Conservation (phyloP, 805 yeast species). For the Zygosaccharomyces bailii region DNA sequence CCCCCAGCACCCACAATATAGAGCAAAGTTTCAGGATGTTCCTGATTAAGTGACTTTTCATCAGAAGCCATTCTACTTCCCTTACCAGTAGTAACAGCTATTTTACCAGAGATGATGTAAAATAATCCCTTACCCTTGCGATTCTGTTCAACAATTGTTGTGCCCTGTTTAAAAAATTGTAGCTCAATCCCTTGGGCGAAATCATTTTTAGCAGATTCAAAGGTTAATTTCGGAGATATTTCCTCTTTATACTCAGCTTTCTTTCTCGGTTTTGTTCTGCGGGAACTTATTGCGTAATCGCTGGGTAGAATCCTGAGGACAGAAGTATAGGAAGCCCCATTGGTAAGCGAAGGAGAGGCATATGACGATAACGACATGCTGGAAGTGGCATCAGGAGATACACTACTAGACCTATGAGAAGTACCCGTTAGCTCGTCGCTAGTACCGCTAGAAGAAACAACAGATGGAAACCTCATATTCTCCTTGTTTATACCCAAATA, state of each 20-base stretch:
- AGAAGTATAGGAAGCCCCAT: conserved; percentile 4
- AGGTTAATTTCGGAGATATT: conserved; percentile 37
- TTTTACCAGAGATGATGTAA: conserved; percentile 73
- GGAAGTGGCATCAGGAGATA: conserved; percentile 15
- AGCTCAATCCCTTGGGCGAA: conserved; percentile 61
- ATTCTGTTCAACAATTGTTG: conserved; percentile 59
- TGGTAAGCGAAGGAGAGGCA: conserved; percentile 15
- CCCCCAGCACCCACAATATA: conserved; percentile 73
- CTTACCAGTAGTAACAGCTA: conserved; percentile 49
- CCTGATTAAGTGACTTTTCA: conserved; percentile 13
- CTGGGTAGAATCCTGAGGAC: conserved; percentile 29
- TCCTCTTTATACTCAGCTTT: conserved; percentile 23
- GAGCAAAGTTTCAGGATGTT: conserved; percentile 30
- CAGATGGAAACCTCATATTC: conserved; percentile 25
- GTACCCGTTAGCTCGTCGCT: conserved; percentile 5
- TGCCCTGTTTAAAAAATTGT: conserved; percentile 48
- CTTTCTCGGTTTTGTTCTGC: conserved; percentile 20
- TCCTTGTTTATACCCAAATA: conserved; percentile 59
- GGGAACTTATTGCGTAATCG: conserved; percentile 20
- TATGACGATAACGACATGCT: conserved; percentile 19
- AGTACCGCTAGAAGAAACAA: conserved; percentile 5
- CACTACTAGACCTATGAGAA: background rate
- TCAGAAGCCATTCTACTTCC: conserved; percentile 3
- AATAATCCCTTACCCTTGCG: conserved; percentile 69
- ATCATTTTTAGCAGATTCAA: conserved; percentile 51